phyloP scores from a whole-genome alignment of 2,329 filamentous ascomycete genomes.

The Ascochyta pisi region DNA sequence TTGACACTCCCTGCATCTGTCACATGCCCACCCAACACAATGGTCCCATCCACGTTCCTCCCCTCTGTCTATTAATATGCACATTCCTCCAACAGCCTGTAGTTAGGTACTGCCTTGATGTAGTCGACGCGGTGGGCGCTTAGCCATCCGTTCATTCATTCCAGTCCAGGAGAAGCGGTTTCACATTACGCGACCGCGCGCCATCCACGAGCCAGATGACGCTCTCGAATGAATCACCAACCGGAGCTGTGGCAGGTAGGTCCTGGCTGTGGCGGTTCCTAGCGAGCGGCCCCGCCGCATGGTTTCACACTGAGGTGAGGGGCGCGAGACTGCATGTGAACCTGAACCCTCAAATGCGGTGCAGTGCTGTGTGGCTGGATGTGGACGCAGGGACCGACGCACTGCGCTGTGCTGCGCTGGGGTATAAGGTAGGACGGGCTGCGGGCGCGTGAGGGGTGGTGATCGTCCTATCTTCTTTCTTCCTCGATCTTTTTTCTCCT shows the following conservation, averaged over 20 bases:
- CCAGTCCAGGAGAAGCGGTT: background rate
- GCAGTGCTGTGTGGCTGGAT: conserved; percentile 1
- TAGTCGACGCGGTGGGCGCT: background rate
- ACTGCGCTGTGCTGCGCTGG: too few species aligned
- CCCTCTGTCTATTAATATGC: background rate
- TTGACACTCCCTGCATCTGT: conserved; percentile 9
- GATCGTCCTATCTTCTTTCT: background rate
- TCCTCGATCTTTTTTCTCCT: too few species aligned
- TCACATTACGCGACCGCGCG: conserved; percentile 2
- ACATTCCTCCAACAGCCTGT: background rate
- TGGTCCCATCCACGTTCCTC: conserved; percentile 8
- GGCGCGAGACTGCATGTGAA: background rate
- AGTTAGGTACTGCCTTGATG: too few species aligned
- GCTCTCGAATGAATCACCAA: background rate
- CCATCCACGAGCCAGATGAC: conserved; percentile 7
- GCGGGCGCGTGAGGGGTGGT: background rate
- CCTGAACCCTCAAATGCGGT: background rate
- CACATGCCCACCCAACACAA: background rate
- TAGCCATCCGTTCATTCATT: background rate
- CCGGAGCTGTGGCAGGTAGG: too few species aligned
- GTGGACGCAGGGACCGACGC: background rate
- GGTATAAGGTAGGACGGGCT: conserved; percentile 10
- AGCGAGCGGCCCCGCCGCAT: background rate
- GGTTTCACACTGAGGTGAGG: conserved; percentile 11
- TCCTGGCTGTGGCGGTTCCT: background rate